Conservation (phyloP, 192 early-diverging fungal species). For the Gamsiella multidivaricata region DNA sequence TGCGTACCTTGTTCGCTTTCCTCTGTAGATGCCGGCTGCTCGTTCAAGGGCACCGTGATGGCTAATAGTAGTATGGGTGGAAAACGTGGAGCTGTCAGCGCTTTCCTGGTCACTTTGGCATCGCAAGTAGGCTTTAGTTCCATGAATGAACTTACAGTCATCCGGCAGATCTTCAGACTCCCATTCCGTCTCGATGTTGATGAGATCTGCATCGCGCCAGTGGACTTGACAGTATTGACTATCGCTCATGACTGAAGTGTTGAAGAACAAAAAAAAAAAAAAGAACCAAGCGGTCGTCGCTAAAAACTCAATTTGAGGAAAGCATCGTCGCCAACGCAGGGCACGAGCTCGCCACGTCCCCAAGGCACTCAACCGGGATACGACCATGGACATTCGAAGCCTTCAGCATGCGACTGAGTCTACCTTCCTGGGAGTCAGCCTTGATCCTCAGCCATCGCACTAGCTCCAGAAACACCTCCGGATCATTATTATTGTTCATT, state of each 20-base stretch:
- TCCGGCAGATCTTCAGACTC: slow-evolving; percentile 34
- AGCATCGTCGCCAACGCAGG: background rate
- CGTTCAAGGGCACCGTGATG: slow-evolving; percentile 30
- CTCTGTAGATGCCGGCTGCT: slow-evolving; percentile 28
- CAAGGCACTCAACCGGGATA: slow-evolving; percentile 15
- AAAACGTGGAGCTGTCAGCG: background rate
- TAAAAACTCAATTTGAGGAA: too few relatives aligned
- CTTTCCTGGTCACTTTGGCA: background rate
- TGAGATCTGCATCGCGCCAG: slow-evolving; percentile 38
- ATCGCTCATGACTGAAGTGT: slow-evolving; percentile 38
- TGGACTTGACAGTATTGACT: slow-evolving; percentile 41
- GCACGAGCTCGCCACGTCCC: background rate
- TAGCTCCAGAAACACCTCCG: slow-evolving; percentile 13
- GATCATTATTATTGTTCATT: background rate
- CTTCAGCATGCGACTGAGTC: slow-evolving; percentile 11
- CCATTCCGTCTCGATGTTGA: slow-evolving; percentile 33
- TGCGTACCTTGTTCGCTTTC: slow-evolving; percentile 42
- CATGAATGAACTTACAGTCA: slow-evolving; percentile 16
- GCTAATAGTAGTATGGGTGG: background rate
- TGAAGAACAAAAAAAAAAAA: background rate
- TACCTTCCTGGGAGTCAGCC: background rate
- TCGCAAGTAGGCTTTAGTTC: too few relatives aligned
- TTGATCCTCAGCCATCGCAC: slow-evolving; percentile 27
- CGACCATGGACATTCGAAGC: slow-evolving; percentile 21
- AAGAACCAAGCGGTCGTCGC: too few relatives aligned